Evolutionary conservation across 2,329 filamentous ascomycete species (phyloP).

Genomic region (Conoideocrella luteorostrata): DNA sequence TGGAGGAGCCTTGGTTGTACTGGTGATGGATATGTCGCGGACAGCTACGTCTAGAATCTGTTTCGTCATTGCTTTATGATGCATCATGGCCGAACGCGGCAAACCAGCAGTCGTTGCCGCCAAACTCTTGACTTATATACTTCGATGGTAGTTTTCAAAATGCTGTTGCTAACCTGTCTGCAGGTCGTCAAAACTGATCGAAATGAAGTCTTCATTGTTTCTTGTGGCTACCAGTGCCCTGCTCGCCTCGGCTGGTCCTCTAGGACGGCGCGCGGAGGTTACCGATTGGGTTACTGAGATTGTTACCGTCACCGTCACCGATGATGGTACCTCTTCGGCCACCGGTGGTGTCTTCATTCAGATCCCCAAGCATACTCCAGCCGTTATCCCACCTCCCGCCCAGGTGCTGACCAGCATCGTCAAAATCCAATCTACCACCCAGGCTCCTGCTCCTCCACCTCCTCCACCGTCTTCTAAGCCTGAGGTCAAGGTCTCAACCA

Average conservation of each 20-base stretch:
- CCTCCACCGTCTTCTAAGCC: conserved; percentile 8
- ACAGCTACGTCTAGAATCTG: background rate
- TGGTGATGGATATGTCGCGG: no score
- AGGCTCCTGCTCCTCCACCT: conserved; percentile 4
- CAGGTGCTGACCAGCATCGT: background rate
- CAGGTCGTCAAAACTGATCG: background rate
- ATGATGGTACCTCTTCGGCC: background rate
- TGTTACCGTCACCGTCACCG: conserved; percentile 40
- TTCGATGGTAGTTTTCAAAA: background rate
- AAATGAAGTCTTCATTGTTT: conserved; percentile 44
- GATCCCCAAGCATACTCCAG: conserved; percentile 9
- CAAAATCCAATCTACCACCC: background rate
- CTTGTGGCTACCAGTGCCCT: conserved; percentile 39
- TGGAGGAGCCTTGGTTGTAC: no score
- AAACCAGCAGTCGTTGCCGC: background rate
- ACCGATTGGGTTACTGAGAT: conserved; percentile 35
- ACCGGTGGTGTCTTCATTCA: conserved; percentile 5
- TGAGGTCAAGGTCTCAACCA: background rate
- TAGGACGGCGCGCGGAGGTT: conserved; percentile 33
- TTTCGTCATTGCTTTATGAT: background rate
- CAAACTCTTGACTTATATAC: background rate
- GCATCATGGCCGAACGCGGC: background rate
- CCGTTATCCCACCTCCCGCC: background rate
- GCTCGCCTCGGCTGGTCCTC: conserved; percentile 38
- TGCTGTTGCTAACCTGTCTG: background rate